phyloP scores from a whole-genome alignment of 139 green algal species.

The Nannochloris sp. region DNA sequence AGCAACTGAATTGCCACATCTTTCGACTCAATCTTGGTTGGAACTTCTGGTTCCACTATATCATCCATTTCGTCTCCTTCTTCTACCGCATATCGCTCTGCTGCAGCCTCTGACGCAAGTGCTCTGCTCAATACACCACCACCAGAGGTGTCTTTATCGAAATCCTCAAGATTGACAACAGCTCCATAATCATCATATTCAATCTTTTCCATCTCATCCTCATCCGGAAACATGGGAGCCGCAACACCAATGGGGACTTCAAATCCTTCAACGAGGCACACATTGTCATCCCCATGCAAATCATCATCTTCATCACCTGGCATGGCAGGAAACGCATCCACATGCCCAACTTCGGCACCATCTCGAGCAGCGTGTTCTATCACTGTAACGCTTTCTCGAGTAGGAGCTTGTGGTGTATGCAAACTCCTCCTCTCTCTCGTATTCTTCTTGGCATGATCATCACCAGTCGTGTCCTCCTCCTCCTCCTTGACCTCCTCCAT shows the following conservation, averaged over 20 bases:
- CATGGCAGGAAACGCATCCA: too few species aligned
- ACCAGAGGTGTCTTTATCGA: conserved; percentile 27
- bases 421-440: too few species aligned
- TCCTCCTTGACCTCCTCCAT: conserved; percentile 8
- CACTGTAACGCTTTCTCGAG: too few species aligned
- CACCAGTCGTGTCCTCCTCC: too few species aligned
- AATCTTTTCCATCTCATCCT: conserved; percentile 43
- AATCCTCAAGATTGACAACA: conserved; percentile 40
- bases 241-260: conserved; percentile 38
- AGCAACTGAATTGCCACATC: conserved; percentile 31
- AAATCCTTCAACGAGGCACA: conserved; percentile 68
- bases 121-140: conserved; percentile 1
- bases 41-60: conserved; percentile 12
- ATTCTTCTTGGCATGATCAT: too few species aligned
- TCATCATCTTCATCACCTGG: neutral
- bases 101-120: neutral
- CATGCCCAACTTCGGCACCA: too few species aligned
- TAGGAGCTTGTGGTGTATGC: too few species aligned
- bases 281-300: neutral
- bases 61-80: neutral
- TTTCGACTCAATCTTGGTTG: conserved; percentile 55
- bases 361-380: too few species aligned
- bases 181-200: conserved; percentile 67
- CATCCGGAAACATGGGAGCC: conserved; percentile 71
- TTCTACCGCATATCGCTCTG: conserved; percentile 11